phyloP scores from a whole-genome alignment of 2,329 filamentous ascomycete species.

The Trichoderma gracile region DNA sequence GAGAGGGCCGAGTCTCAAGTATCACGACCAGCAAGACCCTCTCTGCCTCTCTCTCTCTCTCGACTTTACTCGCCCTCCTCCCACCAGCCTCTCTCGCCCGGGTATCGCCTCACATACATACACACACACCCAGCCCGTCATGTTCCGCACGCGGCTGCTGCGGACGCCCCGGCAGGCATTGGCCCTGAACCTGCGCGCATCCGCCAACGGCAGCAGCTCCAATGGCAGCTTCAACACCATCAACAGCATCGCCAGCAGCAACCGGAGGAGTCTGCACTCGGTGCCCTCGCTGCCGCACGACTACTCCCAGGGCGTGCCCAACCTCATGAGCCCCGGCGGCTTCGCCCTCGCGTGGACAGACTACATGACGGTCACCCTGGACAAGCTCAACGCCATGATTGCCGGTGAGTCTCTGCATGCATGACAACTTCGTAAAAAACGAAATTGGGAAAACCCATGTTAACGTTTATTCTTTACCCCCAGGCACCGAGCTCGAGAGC shows the following conservation, averaged over 20 bases:
- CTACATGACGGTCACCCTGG: slow-evolving; percentile 73
- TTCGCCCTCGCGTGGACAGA: slow-evolving; percentile 79
- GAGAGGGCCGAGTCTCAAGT: slow-evolving; percentile 5
- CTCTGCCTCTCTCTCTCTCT: background rate
- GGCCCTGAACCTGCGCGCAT: slow-evolving; percentile 40
- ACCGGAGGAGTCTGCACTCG: slow-evolving; percentile 46
- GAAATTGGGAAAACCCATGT: too few species aligned
- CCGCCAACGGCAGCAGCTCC: slow-evolving; percentile 31
- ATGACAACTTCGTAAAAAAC: background rate
- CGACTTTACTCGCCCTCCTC: background rate
- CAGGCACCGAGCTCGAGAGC: slow-evolving; percentile 66
- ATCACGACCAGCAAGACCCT: background rate
- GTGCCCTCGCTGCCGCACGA: slow-evolving; percentile 51
- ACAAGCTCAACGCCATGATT: slow-evolving; percentile 73
- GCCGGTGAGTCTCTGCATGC: slow-evolving; percentile 59
- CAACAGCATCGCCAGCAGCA: background rate
- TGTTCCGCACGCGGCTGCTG: slow-evolving; percentile 59
- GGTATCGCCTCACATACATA: background rate
- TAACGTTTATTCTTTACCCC: background rate
- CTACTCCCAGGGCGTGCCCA: slow-evolving; percentile 59
- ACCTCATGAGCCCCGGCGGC: slow-evolving; percentile 67
- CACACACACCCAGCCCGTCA: slow-evolving; percentile 30
- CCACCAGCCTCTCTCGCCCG: background rate
- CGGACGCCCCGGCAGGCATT: slow-evolving; percentile 49
- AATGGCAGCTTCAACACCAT: slow-evolving; percentile 1